A percentile compares a stretch with the other conserved stretches of the same genome.
phyloP scores from a whole-genome alignment of 1,139 yeast species.

The Diutina catenulata region DNA sequence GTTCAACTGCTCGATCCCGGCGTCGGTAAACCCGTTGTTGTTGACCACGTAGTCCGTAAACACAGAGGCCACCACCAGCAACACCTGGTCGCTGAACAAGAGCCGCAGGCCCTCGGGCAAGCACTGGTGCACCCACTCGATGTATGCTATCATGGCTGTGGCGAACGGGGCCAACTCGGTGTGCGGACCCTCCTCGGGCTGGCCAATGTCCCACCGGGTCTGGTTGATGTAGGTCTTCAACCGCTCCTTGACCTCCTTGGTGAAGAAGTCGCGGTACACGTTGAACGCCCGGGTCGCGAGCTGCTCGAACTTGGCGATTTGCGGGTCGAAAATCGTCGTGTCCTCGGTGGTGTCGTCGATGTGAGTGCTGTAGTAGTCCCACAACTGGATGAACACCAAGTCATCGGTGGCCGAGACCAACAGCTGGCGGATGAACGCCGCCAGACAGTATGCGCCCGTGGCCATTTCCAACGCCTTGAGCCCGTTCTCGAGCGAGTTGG shows the following conservation, averaged over 20 bases:
- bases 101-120: conserved; percentile 22
- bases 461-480: conserved; percentile 5
- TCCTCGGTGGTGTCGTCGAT: conserved; percentile 11
- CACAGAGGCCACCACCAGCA: conserved; percentile 35
- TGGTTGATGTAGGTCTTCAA: conserved; percentile 42
- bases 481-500: conserved; percentile 4
- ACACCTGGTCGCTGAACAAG: conserved; percentile 23
- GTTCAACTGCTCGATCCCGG: conserved; percentile 47
- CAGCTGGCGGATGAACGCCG: not conserved
- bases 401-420: conserved; percentile 21
- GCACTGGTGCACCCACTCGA: conserved; percentile 22
- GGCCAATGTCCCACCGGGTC: conserved; percentile 21
- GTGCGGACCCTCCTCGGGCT: conserved; percentile 12
- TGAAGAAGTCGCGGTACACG: conserved; percentile 33
- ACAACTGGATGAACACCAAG: conserved; percentile 50
- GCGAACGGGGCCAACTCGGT: conserved; percentile 18
- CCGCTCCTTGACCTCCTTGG: conserved; percentile 35
- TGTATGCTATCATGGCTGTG: too few relatives aligned
- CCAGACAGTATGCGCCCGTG: not conserved
- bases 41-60: conserved; percentile 50
- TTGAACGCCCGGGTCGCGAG: conserved; percentile 27
- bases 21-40: conserved; percentile 45
- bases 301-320: conserved; percentile 32
- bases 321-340: conserved; percentile 46
- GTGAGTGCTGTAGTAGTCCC: conserved; percentile 30